Base-by-base conservation (phyloP, 2,329 filamentous ascomycete genomes). In the Alternaria novae-zelandiae region DNA sequence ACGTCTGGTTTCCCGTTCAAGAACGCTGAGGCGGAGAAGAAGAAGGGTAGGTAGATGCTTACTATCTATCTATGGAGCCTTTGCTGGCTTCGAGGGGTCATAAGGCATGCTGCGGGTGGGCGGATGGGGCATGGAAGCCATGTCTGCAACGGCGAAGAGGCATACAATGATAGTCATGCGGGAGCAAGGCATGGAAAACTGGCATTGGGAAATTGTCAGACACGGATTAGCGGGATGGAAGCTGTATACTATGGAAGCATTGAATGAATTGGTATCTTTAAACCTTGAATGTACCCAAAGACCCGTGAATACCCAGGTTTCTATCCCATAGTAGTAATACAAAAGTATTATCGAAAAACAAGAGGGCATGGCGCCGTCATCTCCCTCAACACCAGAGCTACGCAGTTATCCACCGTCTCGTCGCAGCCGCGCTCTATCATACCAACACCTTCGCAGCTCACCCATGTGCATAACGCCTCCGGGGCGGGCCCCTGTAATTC, bases 1-100 rank as follows among this genome's bases (percentile, higher is more conserved):
- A 90, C 85, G 25, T 85, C 85, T 63, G 88, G 87, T 11, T 92
- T 88, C 70, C 89, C 89, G 4, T 91, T 92, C 75, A 82, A 82
- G 68, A 91, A 91, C 70, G 72, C 70, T 6, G 86, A 87, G 75
- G 85, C 86, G 44, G 82, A 83, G 46, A 85, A 84, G 72, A 86
- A 84, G 82, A 86, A 78, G 72, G 71, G 45, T 8, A 70, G 67
- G 60, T 76, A 74, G 64, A 67, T 54, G 57, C 5, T 6, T 25
- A 13, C 20, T 41, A 9, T 30, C 21, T 8, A 12, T 20, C 21
- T 23, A 7, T 53, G 28, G 17, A 36, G 21, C 17, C 28, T 32
- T 41, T 30, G 20, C 13, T 3, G 49, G 15, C 9, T 25, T 15
- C 10, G 5, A n/a, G 13, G 9, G 17, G 28, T 6, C 4, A 12